Evolutionary conservation across 1,284 basidiomycete genomes (phyloP).

Genomic region (Tremellales sp.): DNA sequence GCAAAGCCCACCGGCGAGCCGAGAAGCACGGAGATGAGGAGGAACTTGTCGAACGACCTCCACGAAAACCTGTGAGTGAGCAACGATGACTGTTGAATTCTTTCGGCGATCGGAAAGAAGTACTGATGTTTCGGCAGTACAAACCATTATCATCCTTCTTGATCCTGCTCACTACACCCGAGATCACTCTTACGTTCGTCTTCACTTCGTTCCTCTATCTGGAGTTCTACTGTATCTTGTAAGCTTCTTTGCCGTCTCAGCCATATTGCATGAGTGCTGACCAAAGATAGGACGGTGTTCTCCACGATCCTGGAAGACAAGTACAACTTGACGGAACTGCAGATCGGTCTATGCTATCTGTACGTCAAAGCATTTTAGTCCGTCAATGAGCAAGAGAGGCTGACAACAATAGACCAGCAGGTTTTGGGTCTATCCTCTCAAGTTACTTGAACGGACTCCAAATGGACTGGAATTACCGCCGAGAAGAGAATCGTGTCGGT

Average conservation of each 20-base stretch:
- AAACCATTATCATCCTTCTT: background rate
- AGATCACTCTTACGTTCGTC: conserved; percentile 23
- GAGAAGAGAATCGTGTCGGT: conserved; percentile 37
- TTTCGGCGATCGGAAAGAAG: background rate
- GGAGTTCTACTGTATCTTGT: conserved; percentile 45
- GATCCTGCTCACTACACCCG: background rate
- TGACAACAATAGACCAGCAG: conserved; percentile 30
- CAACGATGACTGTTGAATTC: background rate
- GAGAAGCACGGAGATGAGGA: conserved; percentile 4
- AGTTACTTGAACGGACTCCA: conserved; percentile 39
- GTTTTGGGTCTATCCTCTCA: conserved; percentile 33
- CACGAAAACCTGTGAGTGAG: background rate
- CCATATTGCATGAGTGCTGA: background rate
- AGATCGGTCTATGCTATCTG: conserved; percentile 48
- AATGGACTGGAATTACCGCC: conserved; percentile 39
- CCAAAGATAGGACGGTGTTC: conserved; percentile 32
- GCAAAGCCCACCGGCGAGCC: background rate
- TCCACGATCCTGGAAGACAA: conserved; percentile 40
- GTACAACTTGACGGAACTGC: conserved; percentile 40
- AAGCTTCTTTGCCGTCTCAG: conserved; percentile 6
- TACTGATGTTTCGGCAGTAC: background rate
- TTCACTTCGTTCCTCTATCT: conserved; percentile 41
- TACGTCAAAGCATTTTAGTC: conserved; percentile 14
- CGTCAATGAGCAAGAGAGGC: background rate
- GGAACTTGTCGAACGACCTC: conserved; percentile 4